A percentile compares a stretch with the other conserved stretches of the same genome.
phyloP scores from a whole-genome alignment of 305 asterid genomes.

The Andrographis paniculata region DNA sequence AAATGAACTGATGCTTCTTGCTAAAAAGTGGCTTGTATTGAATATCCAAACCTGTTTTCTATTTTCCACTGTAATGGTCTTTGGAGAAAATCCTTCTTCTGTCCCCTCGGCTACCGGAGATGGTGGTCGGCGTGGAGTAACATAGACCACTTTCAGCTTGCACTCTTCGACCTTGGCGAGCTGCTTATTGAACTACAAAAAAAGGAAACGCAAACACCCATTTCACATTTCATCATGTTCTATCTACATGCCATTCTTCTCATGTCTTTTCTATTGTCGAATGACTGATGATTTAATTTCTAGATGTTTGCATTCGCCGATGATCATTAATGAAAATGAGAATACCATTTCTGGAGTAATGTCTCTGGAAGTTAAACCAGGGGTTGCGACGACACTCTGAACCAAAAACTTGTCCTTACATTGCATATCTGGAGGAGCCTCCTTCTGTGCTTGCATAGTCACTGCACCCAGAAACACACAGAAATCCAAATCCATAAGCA shows the following conservation, averaged over 20 bases:
- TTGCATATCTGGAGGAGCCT: conserved; percentile 49
- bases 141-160: conserved; percentile 67
- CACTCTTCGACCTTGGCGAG: conserved; percentile 65
- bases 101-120: conserved; percentile 81
- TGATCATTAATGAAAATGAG: conserved; percentile 15
- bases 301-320: no score
- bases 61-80: conserved; percentile 29
- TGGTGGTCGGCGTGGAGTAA: conserved; percentile 71
- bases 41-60: conserved; percentile 31
- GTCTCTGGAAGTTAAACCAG: conserved; percentile 33
- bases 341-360: conserved; percentile 52
- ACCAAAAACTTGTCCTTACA: conserved; percentile 55
- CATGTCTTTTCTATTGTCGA: no score
- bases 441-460: conserved; percentile 63
- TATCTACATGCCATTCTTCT: background rate
- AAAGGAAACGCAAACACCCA: conserved; percentile 3
- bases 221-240: background rate
- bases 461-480: conserved; percentile 20
- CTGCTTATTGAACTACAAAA: conserved; percentile 61
- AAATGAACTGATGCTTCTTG: background rate
- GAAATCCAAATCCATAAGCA: conserved; percentile 7
- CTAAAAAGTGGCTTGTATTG: no score
- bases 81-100: conserved; percentile 68
- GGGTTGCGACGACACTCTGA: conserved; percentile 39
- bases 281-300: no score